Conservation (phyloP, 2,329 filamentous ascomycete species). For the Hypoxylon sp. region DNA sequence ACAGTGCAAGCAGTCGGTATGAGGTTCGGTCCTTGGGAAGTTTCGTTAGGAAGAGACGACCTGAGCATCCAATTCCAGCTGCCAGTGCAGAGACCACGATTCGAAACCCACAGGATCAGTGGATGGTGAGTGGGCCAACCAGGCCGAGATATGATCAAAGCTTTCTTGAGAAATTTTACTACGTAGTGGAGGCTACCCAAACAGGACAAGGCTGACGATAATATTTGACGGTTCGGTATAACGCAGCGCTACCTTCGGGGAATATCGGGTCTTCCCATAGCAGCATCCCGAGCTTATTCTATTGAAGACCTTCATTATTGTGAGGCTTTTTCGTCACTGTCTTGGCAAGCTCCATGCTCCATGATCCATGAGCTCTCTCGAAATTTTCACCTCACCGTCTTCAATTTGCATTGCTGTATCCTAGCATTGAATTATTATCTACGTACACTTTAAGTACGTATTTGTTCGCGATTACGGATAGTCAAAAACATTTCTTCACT, state of each 20-base stretch:
- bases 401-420: not conserved
- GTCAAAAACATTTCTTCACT: too few relatives aligned
- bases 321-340: constrained; percentile 12
- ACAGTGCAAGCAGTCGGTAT: constrained; percentile 23
- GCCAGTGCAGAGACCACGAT: constrained; percentile 24
- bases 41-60: constrained; percentile 25
- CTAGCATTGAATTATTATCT: not conserved
- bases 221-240: constrained; percentile 34
- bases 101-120: constrained; percentile 40
- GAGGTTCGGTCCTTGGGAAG: constrained; percentile 30
- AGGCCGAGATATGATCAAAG: constrained; percentile 41
- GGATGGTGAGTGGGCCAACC: constrained; percentile 41
- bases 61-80: too few relatives aligned
- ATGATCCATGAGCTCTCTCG: constrained; percentile 1
- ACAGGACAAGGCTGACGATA: constrained; percentile 52
- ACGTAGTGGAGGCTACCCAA: constrained; percentile 48
- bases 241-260: constrained; percentile 28
- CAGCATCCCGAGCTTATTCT: constrained; percentile 37
- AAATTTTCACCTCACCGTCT: not conserved
- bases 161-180: constrained; percentile 48
- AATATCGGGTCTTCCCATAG: constrained; percentile 39
- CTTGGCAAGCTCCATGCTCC: constrained; percentile 24
- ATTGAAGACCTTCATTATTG: constrained; percentile 9
- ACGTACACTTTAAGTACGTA: too few relatives aligned
- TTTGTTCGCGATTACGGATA: not conserved